These are phyloP conservation scores for Sabuloglossum arenarium DNA, from an alignment of 495 filamentous ascomycete species.

Conservation along the genomic window DNA sequence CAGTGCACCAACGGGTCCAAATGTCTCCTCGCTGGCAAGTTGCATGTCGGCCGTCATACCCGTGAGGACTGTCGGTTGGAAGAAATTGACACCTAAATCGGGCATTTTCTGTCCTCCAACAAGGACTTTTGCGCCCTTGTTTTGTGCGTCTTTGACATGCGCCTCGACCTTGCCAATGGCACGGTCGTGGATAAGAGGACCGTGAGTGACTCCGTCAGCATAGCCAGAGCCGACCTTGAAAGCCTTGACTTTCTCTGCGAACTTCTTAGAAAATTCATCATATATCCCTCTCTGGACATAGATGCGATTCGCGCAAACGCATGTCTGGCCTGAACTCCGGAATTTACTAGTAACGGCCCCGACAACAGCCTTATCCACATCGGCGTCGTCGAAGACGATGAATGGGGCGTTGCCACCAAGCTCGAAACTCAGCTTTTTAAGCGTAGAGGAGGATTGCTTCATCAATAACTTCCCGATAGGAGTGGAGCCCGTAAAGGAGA, in stretches of 20 bases:
- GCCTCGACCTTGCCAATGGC: conserved; percentile 56
- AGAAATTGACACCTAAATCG: conserved; percentile 56
- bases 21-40: conserved; percentile 63
- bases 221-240: conserved; percentile 68
- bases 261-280: conserved; percentile 47
- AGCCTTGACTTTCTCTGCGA: conserved; percentile 50
- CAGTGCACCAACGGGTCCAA: conserved; percentile 69
- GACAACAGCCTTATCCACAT: conserved; percentile 54
- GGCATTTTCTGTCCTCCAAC: conserved; percentile 47
- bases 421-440: conserved; percentile 78
- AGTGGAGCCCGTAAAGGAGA: conserved; percentile 82
- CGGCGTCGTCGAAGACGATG: conserved; percentile 83
- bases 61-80: conserved; percentile 58
- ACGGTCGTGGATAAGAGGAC: conserved; percentile 60
- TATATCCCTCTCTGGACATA: conserved; percentile 66
- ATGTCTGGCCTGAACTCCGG: conserved; percentile 74
- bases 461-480: conserved; percentile 73
- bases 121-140: conserved; percentile 50
- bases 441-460: conserved; percentile 56
- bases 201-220: conserved; percentile 48
- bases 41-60: conserved; percentile 68
- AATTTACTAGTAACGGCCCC: conserved; percentile 68
- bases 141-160: conserved; percentile 56
- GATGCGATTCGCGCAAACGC: conserved; percentile 75
- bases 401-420: conserved; percentile 84